Base-by-base conservation (phyloP, 257 asterid species). In the Solanum habrochaites region DNA sequence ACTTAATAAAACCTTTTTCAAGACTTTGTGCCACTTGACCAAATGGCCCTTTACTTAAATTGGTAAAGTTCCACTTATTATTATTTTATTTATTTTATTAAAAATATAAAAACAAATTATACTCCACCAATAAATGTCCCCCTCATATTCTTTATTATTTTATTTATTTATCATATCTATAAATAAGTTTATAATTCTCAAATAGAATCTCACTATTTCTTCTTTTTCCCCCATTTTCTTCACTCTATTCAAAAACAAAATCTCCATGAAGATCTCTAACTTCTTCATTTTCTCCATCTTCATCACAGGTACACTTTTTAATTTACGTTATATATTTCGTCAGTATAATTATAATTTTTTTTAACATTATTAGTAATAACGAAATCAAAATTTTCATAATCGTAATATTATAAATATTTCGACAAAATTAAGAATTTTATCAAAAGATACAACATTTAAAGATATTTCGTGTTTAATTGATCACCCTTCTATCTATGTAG, bases 241-340 rank as follows among this genome's bases (percentile, higher is more conserved):
- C n/a, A 14, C 10, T 13, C 60, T 12, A 13, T 78, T 78, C 40
- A 45, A 45, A 45, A 45, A 45, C 66, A 43, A 45, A 77, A 13
- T 25, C 42, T 78, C 67, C 56, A 95, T 95, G 98, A 91, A 85
- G 56, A 69, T 89, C 90, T 86, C 88, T 47, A 86, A 21, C 25
- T 83, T 89, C 88, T 35, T 87, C 86, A 8, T 91, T 87, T 82
- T 88, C 42, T 86, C 86, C 90, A 83, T 90, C 89, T 74, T 73
- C 45, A 82, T 90, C 88, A 82, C 93, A 82, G 95, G 96, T 95
- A 81, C 27, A 43, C 21, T 3, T 85, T 82, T 20, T 37, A 69
- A 66, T 29, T 13, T 69, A 15, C 8, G 42, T 69, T 69, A 27
- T 69, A 69, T 69, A 31, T 69, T 2, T 15, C 2, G 2, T 12